A percentile compares a stretch with the other conserved stretches of the same genome.
Conservation (phyloP, 139 green algal species). For the Picochlorum sp. region DNA sequence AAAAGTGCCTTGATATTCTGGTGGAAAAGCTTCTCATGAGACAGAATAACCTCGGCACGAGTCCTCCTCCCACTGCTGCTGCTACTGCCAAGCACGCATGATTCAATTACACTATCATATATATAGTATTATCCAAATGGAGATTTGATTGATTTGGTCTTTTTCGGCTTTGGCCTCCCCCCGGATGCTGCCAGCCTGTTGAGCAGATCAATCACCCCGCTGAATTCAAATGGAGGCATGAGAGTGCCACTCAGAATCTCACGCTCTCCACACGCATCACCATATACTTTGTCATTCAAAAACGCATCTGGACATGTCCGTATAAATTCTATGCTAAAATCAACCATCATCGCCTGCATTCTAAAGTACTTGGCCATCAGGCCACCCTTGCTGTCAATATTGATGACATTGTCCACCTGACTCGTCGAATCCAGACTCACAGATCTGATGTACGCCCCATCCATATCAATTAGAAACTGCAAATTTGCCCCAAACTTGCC, state of each 20-base stretch:
- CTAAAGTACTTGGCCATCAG: slow-evolving; percentile 9
- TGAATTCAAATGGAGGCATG: slow-evolving; percentile 4
- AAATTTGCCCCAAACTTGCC: background rate
- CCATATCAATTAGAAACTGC: slow-evolving; percentile 10
- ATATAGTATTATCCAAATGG: background rate
- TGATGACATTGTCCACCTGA: slow-evolving; percentile 5
- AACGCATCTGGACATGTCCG: background rate
- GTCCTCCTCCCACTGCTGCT: no score
- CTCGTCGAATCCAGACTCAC: slow-evolving; percentile 1
- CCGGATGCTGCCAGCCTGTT: background rate
- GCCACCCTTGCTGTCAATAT: background rate
- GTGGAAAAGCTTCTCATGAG: no score
- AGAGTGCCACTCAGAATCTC: slow-evolving; percentile 4
- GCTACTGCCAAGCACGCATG: no score
- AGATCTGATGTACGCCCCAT: slow-evolving; percentile 5
- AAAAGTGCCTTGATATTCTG: background rate
- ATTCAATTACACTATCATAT: no score
- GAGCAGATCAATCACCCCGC: slow-evolving; percentile 5
- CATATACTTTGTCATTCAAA: slow-evolving; percentile 1
- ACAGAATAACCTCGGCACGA: no score
- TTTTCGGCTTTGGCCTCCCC: background rate
- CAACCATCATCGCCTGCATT: slow-evolving; percentile 10
- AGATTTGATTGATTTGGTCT: background rate
- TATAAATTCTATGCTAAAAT: slow-evolving; percentile 3
- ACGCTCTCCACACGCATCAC: background rate